Evolutionary conservation across 495 filamentous ascomycete genomes (phyloP).

Genomic region (Gamarada debralockiae): DNA sequence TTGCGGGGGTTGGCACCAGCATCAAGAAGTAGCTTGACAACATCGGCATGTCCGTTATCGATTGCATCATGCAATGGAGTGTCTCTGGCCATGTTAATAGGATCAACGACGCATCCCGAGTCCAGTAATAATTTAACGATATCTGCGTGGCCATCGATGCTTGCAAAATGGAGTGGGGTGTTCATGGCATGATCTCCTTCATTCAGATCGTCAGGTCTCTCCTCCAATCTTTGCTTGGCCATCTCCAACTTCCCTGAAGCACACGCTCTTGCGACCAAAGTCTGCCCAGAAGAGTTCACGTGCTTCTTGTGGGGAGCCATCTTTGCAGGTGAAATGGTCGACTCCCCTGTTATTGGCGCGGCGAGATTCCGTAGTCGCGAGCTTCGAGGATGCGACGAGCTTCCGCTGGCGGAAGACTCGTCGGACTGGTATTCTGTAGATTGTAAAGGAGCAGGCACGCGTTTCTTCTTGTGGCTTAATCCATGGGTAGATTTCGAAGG

Average conservation of each 20-base stretch:
- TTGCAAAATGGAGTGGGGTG: constrained; percentile 87
- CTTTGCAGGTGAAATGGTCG: constrained; percentile 60
- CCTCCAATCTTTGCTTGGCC: constrained; percentile 62
- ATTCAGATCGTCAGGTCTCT: constrained; percentile 82
- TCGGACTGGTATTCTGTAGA: constrained; percentile 69
- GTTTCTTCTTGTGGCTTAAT: constrained; percentile 51
- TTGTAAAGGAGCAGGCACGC: constrained; percentile 52
- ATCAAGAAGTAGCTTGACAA: constrained; percentile 78
- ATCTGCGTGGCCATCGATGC: constrained; percentile 74
- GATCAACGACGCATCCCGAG: constrained; percentile 76
- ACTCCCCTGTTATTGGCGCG: constrained; percentile 50
- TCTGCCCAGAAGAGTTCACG: constrained; percentile 81
- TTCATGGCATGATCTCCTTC: constrained; percentile 90
- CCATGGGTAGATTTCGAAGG: constrained; percentile 40
- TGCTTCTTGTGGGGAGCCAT: constrained; percentile 72
- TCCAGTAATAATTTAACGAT: constrained; percentile 80
- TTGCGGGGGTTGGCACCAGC: constrained; percentile 86
- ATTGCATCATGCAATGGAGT: constrained; percentile 94
- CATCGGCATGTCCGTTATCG: constrained; percentile 89
- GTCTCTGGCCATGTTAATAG: constrained; percentile 78
- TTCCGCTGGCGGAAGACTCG: constrained; percentile 69
- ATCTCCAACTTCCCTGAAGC: constrained; percentile 70
- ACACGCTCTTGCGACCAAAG: constrained; percentile 77
- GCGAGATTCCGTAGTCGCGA: constrained; percentile 62
- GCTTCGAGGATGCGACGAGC: constrained; percentile 64